phyloP scores from a whole-genome alignment of 108 stramenopile genomes.

The Licmophora abbreviata region DNA sequence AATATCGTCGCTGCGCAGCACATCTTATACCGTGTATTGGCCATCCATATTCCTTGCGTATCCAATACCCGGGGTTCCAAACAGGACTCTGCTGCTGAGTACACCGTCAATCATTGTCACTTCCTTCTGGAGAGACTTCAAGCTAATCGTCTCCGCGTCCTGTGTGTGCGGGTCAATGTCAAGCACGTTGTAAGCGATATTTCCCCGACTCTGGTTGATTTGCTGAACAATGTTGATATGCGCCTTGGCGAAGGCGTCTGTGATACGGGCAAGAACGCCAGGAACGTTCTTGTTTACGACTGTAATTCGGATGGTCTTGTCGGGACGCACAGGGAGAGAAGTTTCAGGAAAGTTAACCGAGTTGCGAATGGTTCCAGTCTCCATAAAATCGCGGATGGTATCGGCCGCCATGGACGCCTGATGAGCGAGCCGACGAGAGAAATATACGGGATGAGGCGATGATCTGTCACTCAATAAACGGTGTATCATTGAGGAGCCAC shows the following conservation, averaged over 20 bases:
- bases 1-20: no score
- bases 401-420: constrained; percentile 86
- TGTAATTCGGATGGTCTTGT: constrained; percentile 67
- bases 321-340: constrained; percentile 40
- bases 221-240: constrained; percentile 87
- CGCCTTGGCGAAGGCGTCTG: constrained; percentile 64
- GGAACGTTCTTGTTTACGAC: constrained; percentile 90
- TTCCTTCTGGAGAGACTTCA: constrained; percentile 76
- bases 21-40: constrained; percentile 73
- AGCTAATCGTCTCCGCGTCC: constrained; percentile 36
- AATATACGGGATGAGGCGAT: neutral
- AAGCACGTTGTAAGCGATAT: constrained; percentile 88
- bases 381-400: constrained; percentile 80
- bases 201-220: constrained; percentile 79
- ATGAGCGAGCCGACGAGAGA: neutral
- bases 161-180: constrained; percentile 72
- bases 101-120: constrained; percentile 89
- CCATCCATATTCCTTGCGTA: constrained; percentile 85
- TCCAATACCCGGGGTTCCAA: constrained; percentile 66
- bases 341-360: constrained; percentile 88
- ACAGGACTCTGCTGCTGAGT: constrained; percentile 65
- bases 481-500: neutral
- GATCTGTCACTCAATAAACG: neutral
- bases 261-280: constrained; percentile 80
- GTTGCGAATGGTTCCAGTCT: constrained; percentile 78